Base-by-base conservation (phyloP, 2,329 filamentous ascomycete genomes). In the Volutella citrinella region DNA sequence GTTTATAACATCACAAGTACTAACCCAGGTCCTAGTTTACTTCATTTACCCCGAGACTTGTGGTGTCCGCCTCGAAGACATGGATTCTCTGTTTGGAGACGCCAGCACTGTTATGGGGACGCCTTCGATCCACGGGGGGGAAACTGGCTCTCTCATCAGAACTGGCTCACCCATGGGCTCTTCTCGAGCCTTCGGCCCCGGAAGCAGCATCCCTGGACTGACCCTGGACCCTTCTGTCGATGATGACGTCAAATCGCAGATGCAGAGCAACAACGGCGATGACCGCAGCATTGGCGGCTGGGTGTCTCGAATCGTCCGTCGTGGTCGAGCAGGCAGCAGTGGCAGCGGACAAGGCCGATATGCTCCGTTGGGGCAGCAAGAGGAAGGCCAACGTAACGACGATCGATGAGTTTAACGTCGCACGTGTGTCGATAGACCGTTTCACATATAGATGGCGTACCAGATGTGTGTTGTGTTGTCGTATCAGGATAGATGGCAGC, bases 31-130 rank as follows among this genome's bases (percentile, higher is more conserved):
- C 15, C 22, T 9, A 96, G 93, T 98, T 7, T 98, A 91, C 66
- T 97, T 97, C 65, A 78, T 95, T 49, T 98, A 97, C 60, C 93
- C 93, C 19, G 93, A 98, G 64, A 98, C 93, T 0, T 93, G 90
- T 49, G 94, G 94, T 52, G 82, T 98, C 38, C 84, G 90, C 37
- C 74, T 98, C 31, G 93, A 98, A 65, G 93, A 98, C 50, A 98
- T 98, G 93, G 87, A 95, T 59, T 76, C 80, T 4, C 68, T 98
- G 12, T 98, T 98, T 55, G 93, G 93, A 46, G 93, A 98, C 61
- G 87, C 90, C 21, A 93, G 87, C 17, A 90, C 87, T 4, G 78
- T 83, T 10, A 82, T 87, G 30, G 74, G 71, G 24, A 95, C 91
- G 0, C 90, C 91, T 3, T 79, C 81, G 27, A 72, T 87, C 2